Conservation (phyloP, 2,329 filamentous ascomycete genomes). For the Aspergillus pseudotamarii region DNA sequence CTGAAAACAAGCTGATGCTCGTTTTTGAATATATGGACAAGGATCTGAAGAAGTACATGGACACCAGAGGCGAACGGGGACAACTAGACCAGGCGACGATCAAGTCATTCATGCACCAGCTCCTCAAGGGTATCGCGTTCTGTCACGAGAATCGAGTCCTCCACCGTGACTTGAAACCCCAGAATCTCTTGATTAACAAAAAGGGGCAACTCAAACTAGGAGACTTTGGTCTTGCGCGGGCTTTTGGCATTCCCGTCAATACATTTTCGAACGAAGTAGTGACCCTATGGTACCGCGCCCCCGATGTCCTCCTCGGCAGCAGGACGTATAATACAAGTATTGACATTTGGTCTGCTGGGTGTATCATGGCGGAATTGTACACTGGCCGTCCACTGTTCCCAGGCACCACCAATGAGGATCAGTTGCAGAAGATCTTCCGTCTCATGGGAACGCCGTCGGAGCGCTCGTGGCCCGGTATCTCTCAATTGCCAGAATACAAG, state of each 20-base stretch:
- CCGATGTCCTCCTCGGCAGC: conserved; percentile 90
- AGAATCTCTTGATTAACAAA: conserved; percentile 93
- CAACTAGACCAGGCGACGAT: conserved; percentile 87
- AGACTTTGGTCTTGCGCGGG: conserved; percentile 90
- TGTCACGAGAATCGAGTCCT: conserved; percentile 97
- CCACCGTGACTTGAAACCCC: conserved; percentile 92
- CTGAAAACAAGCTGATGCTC: conserved; percentile 99
- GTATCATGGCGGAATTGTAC: conserved; percentile 99
- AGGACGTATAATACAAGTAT: conserved; percentile 99
- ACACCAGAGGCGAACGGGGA: conserved; percentile 84
- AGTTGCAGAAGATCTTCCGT: conserved; percentile 94
- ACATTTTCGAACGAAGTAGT: conserved; percentile 98
- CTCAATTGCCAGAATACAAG: conserved; percentile 97
- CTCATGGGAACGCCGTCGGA: conserved; percentile 98
- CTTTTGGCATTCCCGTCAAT: conserved; percentile 96
- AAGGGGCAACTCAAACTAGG: conserved; percentile 89
- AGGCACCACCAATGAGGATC: conserved; percentile 97
- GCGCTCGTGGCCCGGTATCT: conserved; percentile 92
- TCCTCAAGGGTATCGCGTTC: conserved; percentile 93
- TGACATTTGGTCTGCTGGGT: conserved; percentile 98
- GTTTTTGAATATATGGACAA: conserved; percentile 99
- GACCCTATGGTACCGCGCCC: conserved; percentile 95
- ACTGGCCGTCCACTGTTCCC: conserved; percentile 94
- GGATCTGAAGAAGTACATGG: conserved; percentile 98
- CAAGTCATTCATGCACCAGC: conserved; percentile 99